These are phyloP conservation scores for Protea cynaroides DNA, from an alignment of 164 flowering plant genomes.

Conservation along the genomic window DNA sequence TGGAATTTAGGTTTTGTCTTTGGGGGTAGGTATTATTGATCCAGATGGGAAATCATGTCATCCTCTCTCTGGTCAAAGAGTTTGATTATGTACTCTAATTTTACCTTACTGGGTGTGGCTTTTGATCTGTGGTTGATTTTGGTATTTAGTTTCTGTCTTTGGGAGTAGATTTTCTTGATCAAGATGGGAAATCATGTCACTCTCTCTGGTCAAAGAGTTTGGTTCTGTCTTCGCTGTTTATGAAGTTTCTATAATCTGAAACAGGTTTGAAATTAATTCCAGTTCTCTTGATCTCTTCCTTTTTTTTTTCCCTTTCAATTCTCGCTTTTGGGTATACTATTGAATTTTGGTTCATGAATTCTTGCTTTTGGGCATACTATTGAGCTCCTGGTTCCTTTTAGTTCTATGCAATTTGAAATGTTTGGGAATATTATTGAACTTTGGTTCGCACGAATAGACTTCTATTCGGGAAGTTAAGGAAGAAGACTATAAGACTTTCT, in stretches of 20 bases:
- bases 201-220: conserved; percentile 72
- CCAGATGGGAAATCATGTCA: conserved; percentile 54
- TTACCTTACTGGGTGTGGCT: neutral
- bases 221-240: conserved; percentile 85
- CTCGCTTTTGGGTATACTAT: neutral
- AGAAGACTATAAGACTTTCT: too few species aligned
- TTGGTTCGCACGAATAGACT: too few species aligned
- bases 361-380: too few species aligned
- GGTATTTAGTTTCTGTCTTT: neutral
- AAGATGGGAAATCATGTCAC: conserved; percentile 51
- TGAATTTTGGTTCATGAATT: too few species aligned
- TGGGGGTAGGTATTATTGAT: conserved; percentile 18
- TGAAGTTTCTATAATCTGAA: conserved; percentile 92
- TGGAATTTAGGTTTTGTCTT: neutral
- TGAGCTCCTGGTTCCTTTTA: too few species aligned
- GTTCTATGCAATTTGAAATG: too few species aligned
- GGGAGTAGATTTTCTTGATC: conserved; percentile 23
- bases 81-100: conserved; percentile 64
- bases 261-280: conserved; percentile 66
- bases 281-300: too few species aligned
- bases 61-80: conserved; percentile 71
- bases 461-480: too few species aligned
- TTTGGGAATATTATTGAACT: too few species aligned
- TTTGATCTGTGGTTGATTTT: neutral
- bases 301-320: too few species aligned